Base-by-base conservation (phyloP, 139 green algal species). In the Raphidocelis subcapitata region DNA sequence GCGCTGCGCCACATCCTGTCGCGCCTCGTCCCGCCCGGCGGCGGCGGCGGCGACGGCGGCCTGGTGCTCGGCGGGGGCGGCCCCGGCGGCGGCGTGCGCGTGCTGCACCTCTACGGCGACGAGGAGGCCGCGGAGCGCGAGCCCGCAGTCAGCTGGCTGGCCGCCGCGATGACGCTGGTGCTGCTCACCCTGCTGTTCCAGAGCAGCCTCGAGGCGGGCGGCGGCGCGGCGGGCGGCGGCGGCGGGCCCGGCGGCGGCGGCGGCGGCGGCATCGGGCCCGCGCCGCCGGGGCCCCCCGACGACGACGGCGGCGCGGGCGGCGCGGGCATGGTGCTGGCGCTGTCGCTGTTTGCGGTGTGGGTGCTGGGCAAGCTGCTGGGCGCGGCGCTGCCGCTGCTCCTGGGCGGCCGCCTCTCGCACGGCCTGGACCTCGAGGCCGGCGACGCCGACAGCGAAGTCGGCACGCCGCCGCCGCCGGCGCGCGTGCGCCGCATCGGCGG, bases 131-230 rank as follows among this genome's bases (percentile, higher is more conserved):
- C 64, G n/a, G 44, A 77, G 47, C 32, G 62, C 24, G 55, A 63
- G 62, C 62, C 71, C 8, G 71, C 62, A 21, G 62, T 70, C 18
- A 62, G 32, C 62, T 77, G 62, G 71, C 71, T 47, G 41, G 54
- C 65, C 47, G 52, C 41, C 4, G 26, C 71, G 32, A 60, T 77
- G 71, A 71, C 67, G 49, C 65, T 77, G 26, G 33, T 71, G n/a
- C 47, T 77, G 51, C 62, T 77, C 33, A 65, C 67, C 46, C 60
- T 77, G 71, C 47, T 77, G 32, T 59, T 77, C 26, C 71, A 72
- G 29, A 56, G 35, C 47, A 77, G 18, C 0, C 37, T 76, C 18
- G 49, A 57, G 18, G 16, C 69, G 28, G 46, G 33, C 31, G 32
- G 23, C 31, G 54, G 36, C 54, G 62, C 62, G 26, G 61, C 63